Evolutionary conservation across 1,284 basidiomycete genomes (phyloP), one percentile per base, ranked within the genome.

Genomic region (Fistulinella staudtii): DNA sequence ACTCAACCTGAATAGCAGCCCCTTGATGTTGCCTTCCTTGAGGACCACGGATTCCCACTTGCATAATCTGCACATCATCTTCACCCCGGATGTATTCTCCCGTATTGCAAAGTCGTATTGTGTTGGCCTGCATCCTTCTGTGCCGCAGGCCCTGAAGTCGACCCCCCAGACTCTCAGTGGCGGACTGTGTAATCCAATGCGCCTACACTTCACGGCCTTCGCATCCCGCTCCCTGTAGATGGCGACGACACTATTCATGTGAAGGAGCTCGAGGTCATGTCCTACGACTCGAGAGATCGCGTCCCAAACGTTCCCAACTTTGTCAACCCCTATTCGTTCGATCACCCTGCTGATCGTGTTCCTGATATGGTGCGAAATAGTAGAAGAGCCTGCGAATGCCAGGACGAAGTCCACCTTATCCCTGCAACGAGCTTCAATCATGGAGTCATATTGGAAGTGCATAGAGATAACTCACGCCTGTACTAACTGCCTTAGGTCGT

Each of bases 161-260:
- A 24, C 24, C 6, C 24, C 24, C 24, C 24, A 24, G 10, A 10
- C 6, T 24, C 24, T 5, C 24, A 24, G 24, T 10, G 24, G 24
- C 6, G 24, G 24, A 10, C 24, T 24, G 24, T 24, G 24, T 10
- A 5, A 10, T 10, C 6, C 24, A 10, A 24, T 24, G 6, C 24
- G 5, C 10, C 24, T 24, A 10, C 6, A 6, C 10, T 6, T 6
- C 5, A 24, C 24, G 24, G 6, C 24, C 5, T 10, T 24, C 24
- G 5, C 10, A 24, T 10, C 24, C 5, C 24, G 27, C 83, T 47
- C 41, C n/a, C 36, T 27, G 25, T 34, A 47, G 13, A 47, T 47
- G 3, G 35, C 3, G 6, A 47, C 25, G 2, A 35, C 36, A 5
- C 2, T 21, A 17, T 38, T 47, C 6, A 24, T 20, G 1, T 39